A percentile compares a stretch with the other conserved stretches of the same genome.
Evolutionary conservation across 108 stramenopile genomes (phyloP).

Genomic region (Nitzschia sp.): DNA sequence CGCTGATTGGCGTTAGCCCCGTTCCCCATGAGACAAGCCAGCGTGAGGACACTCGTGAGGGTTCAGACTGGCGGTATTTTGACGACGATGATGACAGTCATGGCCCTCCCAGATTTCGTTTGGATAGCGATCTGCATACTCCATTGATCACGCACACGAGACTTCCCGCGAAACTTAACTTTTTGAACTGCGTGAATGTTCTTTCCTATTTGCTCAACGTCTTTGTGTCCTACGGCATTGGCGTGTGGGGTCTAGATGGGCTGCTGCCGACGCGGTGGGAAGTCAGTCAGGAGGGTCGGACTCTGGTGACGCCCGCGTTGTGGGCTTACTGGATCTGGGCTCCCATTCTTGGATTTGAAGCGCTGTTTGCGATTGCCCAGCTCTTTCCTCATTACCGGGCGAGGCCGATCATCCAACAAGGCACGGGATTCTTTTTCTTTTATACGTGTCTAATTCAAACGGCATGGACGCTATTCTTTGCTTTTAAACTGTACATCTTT

Average conservation of each 20-base stretch:
- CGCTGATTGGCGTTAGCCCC: conserved; percentile 5
- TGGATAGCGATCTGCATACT: conserved; percentile 23
- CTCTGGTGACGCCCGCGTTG: conserved; percentile 54
- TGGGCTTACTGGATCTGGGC: conserved; percentile 58
- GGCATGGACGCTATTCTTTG: conserved; percentile 60
- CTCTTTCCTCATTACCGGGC: conserved; percentile 50
- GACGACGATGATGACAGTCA: conserved; percentile 14
- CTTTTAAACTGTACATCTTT: conserved; percentile 46
- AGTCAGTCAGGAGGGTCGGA: conserved; percentile 41
- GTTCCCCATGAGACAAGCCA: conserved; percentile 8
- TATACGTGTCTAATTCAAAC: conserved; percentile 54
- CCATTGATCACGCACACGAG: conserved; percentile 15
- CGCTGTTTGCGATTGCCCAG: conserved; percentile 52
- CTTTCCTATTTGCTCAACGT: conserved; percentile 44
- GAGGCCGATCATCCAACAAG: conserved; percentile 54
- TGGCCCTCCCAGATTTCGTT: conserved; percentile 6
- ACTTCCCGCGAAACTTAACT: conserved; percentile 45
- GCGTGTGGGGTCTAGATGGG: conserved; percentile 52
- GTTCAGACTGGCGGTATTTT: conserved; percentile 13
- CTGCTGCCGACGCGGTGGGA: conserved; percentile 43
- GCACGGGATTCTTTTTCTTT: conserved; percentile 54
- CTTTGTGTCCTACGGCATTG: conserved; percentile 57
- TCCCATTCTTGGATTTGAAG: conserved; percentile 48
- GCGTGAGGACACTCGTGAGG: background rate
- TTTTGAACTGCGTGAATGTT: conserved; percentile 56